A percentile compares a stretch with the other conserved stretches of the same genome.
Conservation (phyloP, 148 eudicot genomes). For the Tetragonia tetragonoides region DNA sequence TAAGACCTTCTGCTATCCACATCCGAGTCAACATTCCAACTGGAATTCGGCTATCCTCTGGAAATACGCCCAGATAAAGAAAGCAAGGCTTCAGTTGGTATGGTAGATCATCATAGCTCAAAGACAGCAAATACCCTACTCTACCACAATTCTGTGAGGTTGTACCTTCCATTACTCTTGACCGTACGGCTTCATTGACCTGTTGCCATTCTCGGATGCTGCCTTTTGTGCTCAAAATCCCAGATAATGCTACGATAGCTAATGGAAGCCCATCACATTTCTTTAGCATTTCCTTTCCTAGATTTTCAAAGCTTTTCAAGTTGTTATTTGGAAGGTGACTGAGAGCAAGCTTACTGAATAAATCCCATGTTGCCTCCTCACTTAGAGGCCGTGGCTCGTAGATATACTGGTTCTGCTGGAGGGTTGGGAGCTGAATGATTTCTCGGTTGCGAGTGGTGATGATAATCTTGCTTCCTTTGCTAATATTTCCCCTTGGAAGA, state of each 20-base stretch:
- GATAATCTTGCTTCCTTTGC: constrained; percentile 22
- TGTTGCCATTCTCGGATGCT: constrained; percentile 11
- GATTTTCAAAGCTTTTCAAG: not conserved
- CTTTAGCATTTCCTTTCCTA: constrained; percentile 26
- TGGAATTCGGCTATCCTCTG: constrained; percentile 21
- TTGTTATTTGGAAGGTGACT: not conserved
- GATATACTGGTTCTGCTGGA: constrained; percentile 9
- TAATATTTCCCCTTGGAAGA: not conserved
- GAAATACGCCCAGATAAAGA: constrained; percentile 20
- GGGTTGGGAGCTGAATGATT: not conserved
- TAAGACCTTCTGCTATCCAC: constrained; percentile 25
- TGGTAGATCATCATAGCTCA: constrained; percentile 4
- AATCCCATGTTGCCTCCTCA: constrained; percentile 28
- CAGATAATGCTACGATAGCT: constrained; percentile 26
- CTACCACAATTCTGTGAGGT: constrained; percentile 1
- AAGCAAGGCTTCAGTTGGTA: constrained; percentile 20
- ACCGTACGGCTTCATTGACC: constrained; percentile 4
- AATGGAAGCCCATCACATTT: constrained; percentile 30
- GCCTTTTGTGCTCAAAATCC: constrained; percentile 8
- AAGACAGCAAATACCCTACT: not conserved
- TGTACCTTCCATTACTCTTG: constrained; percentile 11
- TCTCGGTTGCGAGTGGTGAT: constrained; percentile 22
- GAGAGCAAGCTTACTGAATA: constrained; percentile 23
- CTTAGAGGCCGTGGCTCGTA: constrained; percentile 20
- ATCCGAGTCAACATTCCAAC: constrained; percentile 20